Base-by-base conservation (phyloP, 768 basidiomycete species). In the Suillus discolor region DNA sequence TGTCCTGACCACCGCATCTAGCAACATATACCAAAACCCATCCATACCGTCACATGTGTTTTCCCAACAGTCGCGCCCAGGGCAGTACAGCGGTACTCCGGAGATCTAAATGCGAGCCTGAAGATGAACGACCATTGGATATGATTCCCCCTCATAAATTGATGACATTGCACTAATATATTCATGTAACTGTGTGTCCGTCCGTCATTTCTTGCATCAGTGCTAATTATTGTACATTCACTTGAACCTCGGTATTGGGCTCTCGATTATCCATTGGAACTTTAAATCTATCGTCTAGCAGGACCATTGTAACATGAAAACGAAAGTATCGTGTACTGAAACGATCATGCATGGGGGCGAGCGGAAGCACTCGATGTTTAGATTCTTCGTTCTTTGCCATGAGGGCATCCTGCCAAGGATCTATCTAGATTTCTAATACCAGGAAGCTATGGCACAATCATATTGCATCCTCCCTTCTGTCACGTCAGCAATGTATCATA, bases 31-130 rank as follows among this genome's bases (percentile, higher is more conserved):
- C 42, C 66, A 63, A n/a, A 57, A 38, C 18, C n/a, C 64, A 28
- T 20, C 55, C 23, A 12, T 67, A 36, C 63, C 59, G n/a, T 68
- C 75, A 28, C 62, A 53, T 41, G 25, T 55, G 20, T 61, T 53
- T 62, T 63, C 75, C 45, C 28, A 36, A 1, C 23, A 68, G 36
- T 51, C 62, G 6, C 72, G 60, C 13, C 62, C 75, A 1, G 61
- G 69, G 13, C 71, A 67, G 38, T 62, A 78, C 47, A 71, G 53
- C 44, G 73, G 77, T 3, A 49, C 39, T 20, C 75, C 75, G 6
- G 75, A 78, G 49, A 34, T 77, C 23, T 77, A 47, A 69, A 12
- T 60, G 25, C 11, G 4, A 60, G 18, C 25, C 6, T 16, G 11
- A 60, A 13, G 59, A 28, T 28, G 8, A 53, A 11, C 25, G 18